These are phyloP conservation scores for Stentor roeselii DNA, from an alignment of 73 alveolate genomes.

Conservation along the genomic window DNA sequence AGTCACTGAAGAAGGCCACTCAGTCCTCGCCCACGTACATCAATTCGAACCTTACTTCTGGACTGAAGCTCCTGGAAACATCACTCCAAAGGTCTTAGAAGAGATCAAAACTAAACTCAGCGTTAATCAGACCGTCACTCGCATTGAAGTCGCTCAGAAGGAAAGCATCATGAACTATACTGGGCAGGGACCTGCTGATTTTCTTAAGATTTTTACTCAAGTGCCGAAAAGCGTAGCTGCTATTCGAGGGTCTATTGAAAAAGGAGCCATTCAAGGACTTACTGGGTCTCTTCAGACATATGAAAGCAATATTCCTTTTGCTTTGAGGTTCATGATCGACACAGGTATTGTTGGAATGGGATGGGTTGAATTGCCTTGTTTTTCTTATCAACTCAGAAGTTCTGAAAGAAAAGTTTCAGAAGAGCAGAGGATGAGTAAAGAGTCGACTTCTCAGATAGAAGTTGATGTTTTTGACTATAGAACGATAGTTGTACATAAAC, in stretches of 20 bases:
- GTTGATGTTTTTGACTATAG: slow-evolving; percentile 80
- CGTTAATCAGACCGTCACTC: slow-evolving; percentile 26
- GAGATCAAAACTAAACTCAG: neutral
- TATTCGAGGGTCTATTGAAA: slow-evolving; percentile 78
- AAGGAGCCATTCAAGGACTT: slow-evolving; percentile 46
- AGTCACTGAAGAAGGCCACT: slow-evolving; percentile 91
- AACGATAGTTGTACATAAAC: slow-evolving; percentile 66
- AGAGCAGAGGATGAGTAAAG: no score
- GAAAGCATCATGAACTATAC: slow-evolving; percentile 74
- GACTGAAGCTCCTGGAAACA: slow-evolving; percentile 68
- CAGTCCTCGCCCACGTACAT: slow-evolving; percentile 89
- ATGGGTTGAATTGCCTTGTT: slow-evolving; percentile 78
- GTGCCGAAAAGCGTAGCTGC: slow-evolving; percentile 84
- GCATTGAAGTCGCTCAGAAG: slow-evolving; percentile 72
- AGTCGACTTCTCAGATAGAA: slow-evolving; percentile 91
- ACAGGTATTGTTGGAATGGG: slow-evolving; percentile 92
- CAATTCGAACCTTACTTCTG: slow-evolving; percentile 96
- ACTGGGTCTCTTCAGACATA: slow-evolving; percentile 73
- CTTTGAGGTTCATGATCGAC: slow-evolving; percentile 99
- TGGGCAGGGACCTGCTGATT: slow-evolving; percentile 45
- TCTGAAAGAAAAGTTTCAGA: no score
- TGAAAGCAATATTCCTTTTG: slow-evolving; percentile 98
- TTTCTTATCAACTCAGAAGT: slow-evolving; percentile 46
- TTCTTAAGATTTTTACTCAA: slow-evolving; percentile 72
- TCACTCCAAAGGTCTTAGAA: neutral